phyloP scores from a whole-genome alignment of 441 rosid genomes.

The Bruguiera hainesii region DNA sequence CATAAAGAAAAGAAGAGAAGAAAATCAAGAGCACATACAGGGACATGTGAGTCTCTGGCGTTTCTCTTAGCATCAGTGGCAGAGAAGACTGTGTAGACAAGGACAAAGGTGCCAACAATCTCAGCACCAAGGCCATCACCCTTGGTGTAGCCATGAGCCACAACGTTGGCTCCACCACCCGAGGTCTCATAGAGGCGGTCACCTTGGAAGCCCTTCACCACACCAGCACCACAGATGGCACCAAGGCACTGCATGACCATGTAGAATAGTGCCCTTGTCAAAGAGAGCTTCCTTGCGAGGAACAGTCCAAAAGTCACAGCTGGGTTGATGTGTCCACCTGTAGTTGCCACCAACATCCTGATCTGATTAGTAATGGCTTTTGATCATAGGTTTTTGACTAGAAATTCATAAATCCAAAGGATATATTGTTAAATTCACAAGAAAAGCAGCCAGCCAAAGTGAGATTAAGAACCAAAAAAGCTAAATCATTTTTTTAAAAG shows the following conservation, averaged over 20 bases:
- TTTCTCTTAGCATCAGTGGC: constrained; percentile 94
- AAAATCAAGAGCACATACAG: constrained; percentile 37
- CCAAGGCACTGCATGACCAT: constrained; percentile 88
- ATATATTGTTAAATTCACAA: background rate
- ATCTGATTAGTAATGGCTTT: constrained; percentile 16
- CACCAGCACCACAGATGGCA: constrained; percentile 91
- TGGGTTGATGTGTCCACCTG: constrained; percentile 90
- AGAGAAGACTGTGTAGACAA: constrained; percentile 91
- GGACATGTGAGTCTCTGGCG: constrained; percentile 95
- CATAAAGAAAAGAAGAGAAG: background rate
- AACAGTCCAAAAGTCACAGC: constrained; percentile 86
- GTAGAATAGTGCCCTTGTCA: constrained; percentile 75
- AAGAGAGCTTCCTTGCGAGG: constrained; percentile 68
- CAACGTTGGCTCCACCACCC: constrained; percentile 77
- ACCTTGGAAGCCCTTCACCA: constrained; percentile 75
- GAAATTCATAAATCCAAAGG: background rate
- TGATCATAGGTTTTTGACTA: background rate
- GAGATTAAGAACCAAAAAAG: background rate
- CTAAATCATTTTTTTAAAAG: background rate
- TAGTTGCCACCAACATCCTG: constrained; percentile 8
- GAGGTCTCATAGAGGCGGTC: constrained; percentile 12
- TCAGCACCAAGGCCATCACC: constrained; percentile 91
- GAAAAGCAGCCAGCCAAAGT: background rate
- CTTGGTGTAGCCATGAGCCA: constrained; percentile 58
- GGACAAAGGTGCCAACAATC: constrained; percentile 83